Evolutionary conservation across 2,329 filamentous ascomycete species (phyloP).

Genomic region (Sclerotinia sclerotiorum): DNA sequence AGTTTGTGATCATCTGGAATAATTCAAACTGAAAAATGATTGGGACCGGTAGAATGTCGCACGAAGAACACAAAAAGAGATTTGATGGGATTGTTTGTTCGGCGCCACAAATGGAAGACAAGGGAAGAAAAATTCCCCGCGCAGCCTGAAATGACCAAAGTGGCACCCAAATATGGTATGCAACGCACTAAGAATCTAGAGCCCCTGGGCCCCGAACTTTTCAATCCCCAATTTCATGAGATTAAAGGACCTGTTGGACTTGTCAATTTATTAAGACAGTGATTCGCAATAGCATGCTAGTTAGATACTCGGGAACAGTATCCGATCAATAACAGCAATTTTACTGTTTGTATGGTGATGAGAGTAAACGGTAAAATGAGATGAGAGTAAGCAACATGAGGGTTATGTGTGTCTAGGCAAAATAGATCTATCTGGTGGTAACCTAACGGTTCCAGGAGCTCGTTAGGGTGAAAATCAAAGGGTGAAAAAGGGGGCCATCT

Average conservation of each 20-base stretch:
- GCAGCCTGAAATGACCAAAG: constrained; percentile 14
- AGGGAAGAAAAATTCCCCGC: neutral
- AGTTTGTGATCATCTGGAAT: neutral
- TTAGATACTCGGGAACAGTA: neutral
- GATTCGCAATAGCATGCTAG: neutral
- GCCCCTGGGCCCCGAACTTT: neutral
- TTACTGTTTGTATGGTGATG: neutral
- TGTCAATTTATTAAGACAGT: neutral
- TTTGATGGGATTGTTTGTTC: neutral
- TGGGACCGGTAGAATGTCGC: neutral
- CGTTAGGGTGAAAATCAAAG: neutral
- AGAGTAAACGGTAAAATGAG: neutral
- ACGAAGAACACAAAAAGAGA: neutral
- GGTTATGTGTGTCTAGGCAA: neutral
- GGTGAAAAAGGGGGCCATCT: constrained; percentile 4
- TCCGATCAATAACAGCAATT: neutral
- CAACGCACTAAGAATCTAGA: constrained; percentile 5
- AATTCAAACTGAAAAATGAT: neutral
- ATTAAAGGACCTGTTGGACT: constrained; percentile 12
- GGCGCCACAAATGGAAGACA: neutral
- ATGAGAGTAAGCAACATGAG: neutral
- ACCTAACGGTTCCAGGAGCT: neutral
- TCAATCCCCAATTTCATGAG: neutral
- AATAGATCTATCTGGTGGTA: neutral
- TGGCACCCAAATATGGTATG: neutral